phyloP scores from a whole-genome alignment of 2,329 filamentous ascomycete genomes.

The Cladosporium oxysporum region DNA sequence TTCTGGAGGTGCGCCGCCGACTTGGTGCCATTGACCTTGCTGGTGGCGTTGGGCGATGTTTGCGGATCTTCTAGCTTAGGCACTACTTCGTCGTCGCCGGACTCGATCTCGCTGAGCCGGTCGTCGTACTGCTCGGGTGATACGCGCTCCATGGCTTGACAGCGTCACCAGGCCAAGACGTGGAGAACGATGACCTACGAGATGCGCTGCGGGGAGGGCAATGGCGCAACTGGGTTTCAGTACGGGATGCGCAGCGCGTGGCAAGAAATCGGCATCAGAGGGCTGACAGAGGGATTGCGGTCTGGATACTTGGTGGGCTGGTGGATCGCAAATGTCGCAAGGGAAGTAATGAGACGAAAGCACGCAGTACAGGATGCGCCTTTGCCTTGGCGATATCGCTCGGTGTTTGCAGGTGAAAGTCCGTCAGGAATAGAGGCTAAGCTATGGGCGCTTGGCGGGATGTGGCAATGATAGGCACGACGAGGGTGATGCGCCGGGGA shows the following conservation, averaged over 20 bases:
- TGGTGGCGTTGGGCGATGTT: constrained; percentile 28
- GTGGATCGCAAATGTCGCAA: constrained; percentile 5
- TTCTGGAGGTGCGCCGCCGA: constrained; percentile 51
- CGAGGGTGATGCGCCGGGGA: constrained; percentile 8
- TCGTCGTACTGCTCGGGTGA: constrained; percentile 38
- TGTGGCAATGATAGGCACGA: constrained; percentile 14
- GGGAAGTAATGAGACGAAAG: constrained; percentile 8
- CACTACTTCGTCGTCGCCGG: constrained; percentile 32
- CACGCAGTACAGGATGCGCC: constrained; percentile 4
- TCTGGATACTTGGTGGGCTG: background rate
- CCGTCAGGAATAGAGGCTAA: constrained; percentile 20
- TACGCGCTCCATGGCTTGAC: constrained; percentile 31
- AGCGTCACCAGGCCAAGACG: constrained; percentile 14
- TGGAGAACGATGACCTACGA: constrained; percentile 14
- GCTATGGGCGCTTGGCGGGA: constrained; percentile 14
- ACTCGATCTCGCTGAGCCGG: constrained; percentile 34
- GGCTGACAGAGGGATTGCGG: background rate
- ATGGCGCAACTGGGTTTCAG: constrained; percentile 6
- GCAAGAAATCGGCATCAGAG: background rate
- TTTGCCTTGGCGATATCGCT: constrained; percentile 16
- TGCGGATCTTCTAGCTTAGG: constrained; percentile 34
- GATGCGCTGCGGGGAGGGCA: constrained; percentile 14
- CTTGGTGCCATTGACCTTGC: constrained; percentile 25
- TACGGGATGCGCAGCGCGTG: constrained; percentile 1
- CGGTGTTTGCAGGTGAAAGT: constrained; percentile 18